phyloP scores from a whole-genome alignment of 2,329 filamentous ascomycete species.

The Colletotrichum abscissum region DNA sequence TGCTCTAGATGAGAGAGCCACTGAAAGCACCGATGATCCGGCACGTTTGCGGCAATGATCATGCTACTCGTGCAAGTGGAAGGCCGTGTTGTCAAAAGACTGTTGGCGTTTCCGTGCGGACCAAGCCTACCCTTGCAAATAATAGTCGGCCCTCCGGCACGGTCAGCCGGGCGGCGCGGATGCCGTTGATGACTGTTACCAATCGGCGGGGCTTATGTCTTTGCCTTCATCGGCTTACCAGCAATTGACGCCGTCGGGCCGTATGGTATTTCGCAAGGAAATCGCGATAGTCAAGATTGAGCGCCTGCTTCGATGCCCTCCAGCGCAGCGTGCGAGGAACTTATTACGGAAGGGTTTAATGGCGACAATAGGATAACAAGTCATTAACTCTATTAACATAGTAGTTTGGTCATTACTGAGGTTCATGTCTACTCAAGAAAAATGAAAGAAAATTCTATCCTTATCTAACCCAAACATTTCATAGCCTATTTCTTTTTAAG shows the following conservation, averaged over 20 bases:
- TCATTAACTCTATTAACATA: slow-evolving; percentile 35
- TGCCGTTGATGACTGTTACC: no score
- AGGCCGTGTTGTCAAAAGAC: no score
- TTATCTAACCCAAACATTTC: slow-evolving; percentile 11
- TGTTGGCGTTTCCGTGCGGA: no score
- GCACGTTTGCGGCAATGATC: neutral
- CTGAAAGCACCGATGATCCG: neutral
- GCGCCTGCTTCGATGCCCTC: neutral
- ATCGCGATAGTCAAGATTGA: no score
- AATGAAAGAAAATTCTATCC: slow-evolving; percentile 14
- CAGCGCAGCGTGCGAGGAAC: no score
- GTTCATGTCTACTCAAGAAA: slow-evolving; percentile 30
- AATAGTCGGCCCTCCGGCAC: no score
- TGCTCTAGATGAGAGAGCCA: neutral
- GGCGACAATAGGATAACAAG: neutral
- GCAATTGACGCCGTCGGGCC: no score
- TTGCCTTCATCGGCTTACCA: no score
- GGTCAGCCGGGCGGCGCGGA: no score
- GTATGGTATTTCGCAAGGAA: no score
- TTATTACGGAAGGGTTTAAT: neutral
- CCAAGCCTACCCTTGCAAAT: no score
- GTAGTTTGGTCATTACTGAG: slow-evolving; percentile 29
- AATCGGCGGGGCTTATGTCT: no score
- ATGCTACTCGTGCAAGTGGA: neutral
- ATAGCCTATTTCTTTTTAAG: slow-evolving; percentile 43